Conservation (phyloP, 768 basidiomycete species). For the Cyclocybe cylindracea region DNA sequence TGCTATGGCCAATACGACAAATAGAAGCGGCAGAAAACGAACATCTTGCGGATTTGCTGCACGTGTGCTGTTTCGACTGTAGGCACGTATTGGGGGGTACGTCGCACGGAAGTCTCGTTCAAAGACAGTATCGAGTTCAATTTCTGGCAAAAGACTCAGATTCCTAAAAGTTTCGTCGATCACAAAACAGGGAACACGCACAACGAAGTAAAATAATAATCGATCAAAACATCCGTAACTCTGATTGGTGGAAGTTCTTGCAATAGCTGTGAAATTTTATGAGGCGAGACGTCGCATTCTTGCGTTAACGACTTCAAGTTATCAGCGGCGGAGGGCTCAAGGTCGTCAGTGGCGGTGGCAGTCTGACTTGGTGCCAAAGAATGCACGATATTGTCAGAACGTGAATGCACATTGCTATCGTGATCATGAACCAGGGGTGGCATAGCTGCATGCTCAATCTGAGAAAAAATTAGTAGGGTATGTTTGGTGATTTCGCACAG, state of each 20-base stretch:
- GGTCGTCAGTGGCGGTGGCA: slow-evolving; percentile 29
- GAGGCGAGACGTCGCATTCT: slow-evolving; percentile 90
- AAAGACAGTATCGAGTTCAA: slow-evolving; percentile 87
- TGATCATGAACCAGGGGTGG: slow-evolving; percentile 31
- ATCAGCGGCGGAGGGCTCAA: slow-evolving; percentile 67
- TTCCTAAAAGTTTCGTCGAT: slow-evolving; percentile 1
- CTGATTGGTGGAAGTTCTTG: slow-evolving; percentile 83
- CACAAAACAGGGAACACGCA: slow-evolving; percentile 31
- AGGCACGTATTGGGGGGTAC: slow-evolving; percentile 62
- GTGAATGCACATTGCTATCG: slow-evolving; percentile 3
- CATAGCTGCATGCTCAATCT: slow-evolving; percentile 59
- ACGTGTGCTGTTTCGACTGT: slow-evolving; percentile 60
- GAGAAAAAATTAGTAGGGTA: slow-evolving; percentile 1
- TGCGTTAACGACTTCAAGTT: slow-evolving; percentile 84
- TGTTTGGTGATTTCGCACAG: background rate
- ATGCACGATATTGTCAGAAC: slow-evolving; percentile 2
- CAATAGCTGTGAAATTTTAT: slow-evolving; percentile 86
- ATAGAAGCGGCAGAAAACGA: slow-evolving; percentile 88
- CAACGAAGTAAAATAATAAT: slow-evolving; percentile 80
- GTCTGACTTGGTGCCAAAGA: slow-evolving; percentile 7
- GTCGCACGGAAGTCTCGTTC: slow-evolving; percentile 79
- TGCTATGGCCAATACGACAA: slow-evolving; percentile 88
- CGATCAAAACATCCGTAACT: slow-evolving; percentile 75
- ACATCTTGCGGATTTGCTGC: slow-evolving; percentile 73
- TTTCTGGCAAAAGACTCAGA: slow-evolving; percentile 54